These are phyloP conservation scores for Naganishia friedmannii DNA, from an alignment of 768 basidiomycete genomes.

Conservation along the genomic window DNA sequence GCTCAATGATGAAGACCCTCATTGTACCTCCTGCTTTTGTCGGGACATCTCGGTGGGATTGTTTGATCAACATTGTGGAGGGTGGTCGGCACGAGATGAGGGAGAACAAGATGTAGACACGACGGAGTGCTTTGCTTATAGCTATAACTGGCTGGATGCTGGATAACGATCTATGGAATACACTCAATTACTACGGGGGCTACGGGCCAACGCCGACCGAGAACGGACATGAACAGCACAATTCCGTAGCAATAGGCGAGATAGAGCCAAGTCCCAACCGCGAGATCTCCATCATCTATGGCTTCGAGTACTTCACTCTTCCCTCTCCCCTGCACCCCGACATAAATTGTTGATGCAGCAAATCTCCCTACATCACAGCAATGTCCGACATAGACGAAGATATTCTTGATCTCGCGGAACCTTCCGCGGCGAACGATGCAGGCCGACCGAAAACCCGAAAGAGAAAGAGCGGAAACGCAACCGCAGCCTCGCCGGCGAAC, in stretches of 20 bases:
- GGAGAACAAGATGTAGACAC: too few species aligned
- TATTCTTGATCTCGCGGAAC: slow-evolving; percentile 30
- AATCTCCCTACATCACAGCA: background rate
- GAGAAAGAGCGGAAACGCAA: slow-evolving; percentile 21
- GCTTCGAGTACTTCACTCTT: background rate
- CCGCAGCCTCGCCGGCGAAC: background rate
- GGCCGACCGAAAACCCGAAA: slow-evolving; percentile 19
- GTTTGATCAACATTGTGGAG: slow-evolving; percentile 71
- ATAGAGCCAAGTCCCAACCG: too few species aligned
- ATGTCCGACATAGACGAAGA: slow-evolving; percentile 32
- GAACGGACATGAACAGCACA: background rate
- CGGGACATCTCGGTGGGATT: slow-evolving; percentile 72
- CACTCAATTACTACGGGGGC: too few species aligned
- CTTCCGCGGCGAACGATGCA: slow-evolving; percentile 15
- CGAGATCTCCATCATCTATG: too few species aligned
- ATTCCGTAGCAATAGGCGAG: too few species aligned
- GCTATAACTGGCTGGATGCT: background rate
- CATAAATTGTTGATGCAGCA: too few species aligned
- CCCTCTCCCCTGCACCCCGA: too few species aligned
- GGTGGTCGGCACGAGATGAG: too few species aligned
- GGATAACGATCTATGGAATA: too few species aligned
- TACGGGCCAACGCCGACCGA: background rate
- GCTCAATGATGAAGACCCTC: slow-evolving; percentile 78
- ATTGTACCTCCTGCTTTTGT: slow-evolving; percentile 69
- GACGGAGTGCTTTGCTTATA: too few species aligned